phyloP scores from a whole-genome alignment of 2,329 filamentous ascomycete species.

The Neofusicoccum sp. region DNA sequence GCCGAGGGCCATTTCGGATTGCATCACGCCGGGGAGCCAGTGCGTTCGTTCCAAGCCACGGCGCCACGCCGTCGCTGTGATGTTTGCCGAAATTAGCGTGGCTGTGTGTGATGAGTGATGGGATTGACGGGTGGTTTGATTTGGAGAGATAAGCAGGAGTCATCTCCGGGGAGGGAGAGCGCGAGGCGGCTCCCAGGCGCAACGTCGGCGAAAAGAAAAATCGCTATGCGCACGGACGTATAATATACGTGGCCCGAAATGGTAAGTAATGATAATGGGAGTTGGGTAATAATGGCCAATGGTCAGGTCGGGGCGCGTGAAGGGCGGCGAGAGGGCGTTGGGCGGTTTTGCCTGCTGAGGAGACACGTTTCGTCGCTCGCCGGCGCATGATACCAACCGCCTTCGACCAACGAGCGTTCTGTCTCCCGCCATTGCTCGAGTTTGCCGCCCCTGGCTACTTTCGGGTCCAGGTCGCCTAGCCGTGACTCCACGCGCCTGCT shows the following conservation, averaged over 20 bases:
- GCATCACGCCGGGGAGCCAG: not conserved
- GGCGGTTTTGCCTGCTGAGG: slow-evolving; percentile 13
- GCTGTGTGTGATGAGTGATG: not conserved
- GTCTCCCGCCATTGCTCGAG: slow-evolving; percentile 16
- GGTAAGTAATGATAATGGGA: not conserved
- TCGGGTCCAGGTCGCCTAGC: slow-evolving; percentile 48
- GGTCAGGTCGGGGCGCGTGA: slow-evolving; percentile 7
- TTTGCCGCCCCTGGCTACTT: slow-evolving; percentile 25
- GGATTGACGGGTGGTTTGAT: not conserved
- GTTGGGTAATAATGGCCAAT: not conserved
- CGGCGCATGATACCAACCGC: slow-evolving; percentile 2
- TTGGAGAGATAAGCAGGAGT: slow-evolving; percentile 7
- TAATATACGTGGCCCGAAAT: not conserved
- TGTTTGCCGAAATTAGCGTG: slow-evolving; percentile 8
- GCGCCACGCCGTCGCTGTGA: not conserved
- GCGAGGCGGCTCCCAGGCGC: not conserved
- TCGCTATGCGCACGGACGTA: slow-evolving; percentile 4
- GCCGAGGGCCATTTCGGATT: not conserved
- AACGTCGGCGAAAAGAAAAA: not conserved
- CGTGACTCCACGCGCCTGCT: slow-evolving; percentile 37
- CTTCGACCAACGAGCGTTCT: slow-evolving; percentile 5
- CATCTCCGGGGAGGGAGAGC: not conserved
- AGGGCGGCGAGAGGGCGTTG: not conserved
- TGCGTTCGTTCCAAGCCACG: slow-evolving; percentile 1
- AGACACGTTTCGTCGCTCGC: slow-evolving; percentile 16